Evolutionary conservation across 192 early-diverging fungal species (phyloP), one percentile per base, ranked within the genome.

Genomic region (Podila minutissima): DNA sequence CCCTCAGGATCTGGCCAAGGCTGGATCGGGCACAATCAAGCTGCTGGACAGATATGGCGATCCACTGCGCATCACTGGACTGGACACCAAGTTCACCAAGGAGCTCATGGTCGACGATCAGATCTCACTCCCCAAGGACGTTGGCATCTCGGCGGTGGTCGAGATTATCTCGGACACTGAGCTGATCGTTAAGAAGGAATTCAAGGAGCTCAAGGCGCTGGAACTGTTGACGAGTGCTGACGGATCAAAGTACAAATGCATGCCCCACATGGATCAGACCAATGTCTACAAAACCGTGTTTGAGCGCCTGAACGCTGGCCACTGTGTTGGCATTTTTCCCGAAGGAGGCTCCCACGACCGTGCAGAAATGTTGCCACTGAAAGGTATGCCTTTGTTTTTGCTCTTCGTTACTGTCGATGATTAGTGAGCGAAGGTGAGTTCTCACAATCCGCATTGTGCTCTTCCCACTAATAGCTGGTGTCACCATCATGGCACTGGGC

Each of bases 331-430:
- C 17, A 99, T 99, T 60, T 99, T 99, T 83, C 97, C 97, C 11
- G 97, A 98, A 71, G 97, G 97, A 51, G 97, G 97, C 10, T 94
- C 92, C 79, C 97, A 99, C 85, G 97, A 99, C 84, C 93, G 97
- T 62, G 88, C 95, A 8, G 93, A 97, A 75, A 92, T 99, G 88
- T 84, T 99, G 58, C 97, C 97, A 41, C 85, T 99, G 41, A 99
- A 98, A 89, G 92, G 88, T 87, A 83, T 62, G 41, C 48, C 17
- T 26, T 9, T 60, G 31, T 41, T 32, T n/a, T 3, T 38, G 19
- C 5, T 4, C 8, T 31, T 31, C 26, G 13, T 51, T 66, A 46
- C 41, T 13, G 12, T 46, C 41, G 2, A 46, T 46, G 3, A 17
- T 17, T 46, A 46, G 41, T 17, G 15, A 46, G 41, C 15, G 15